These are phyloP conservation scores for Lasiosphaeriaceae sp. DNA, from an alignment of 495 filamentous ascomycete species.

Conservation along the genomic window DNA sequence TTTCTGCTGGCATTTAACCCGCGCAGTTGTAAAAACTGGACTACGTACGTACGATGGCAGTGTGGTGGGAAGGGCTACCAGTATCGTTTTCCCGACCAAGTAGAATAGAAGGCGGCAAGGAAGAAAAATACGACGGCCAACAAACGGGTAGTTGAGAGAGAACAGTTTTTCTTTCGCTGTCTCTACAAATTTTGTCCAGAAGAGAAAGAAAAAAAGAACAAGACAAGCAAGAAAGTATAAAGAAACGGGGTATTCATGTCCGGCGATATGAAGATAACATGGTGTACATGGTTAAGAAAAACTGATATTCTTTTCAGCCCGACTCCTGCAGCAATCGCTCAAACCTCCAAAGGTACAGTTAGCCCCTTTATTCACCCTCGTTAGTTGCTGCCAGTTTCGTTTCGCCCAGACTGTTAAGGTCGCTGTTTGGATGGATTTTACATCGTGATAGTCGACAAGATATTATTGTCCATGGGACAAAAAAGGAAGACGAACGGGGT, in stretches of 20 bases:
- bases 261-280: conserved; percentile 18
- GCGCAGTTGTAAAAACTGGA: not conserved
- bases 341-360: not conserved
- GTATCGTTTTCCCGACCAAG: not conserved
- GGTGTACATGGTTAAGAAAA: conserved; percentile 17
- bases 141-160: not conserved
- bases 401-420: not conserved
- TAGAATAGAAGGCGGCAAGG: not conserved
- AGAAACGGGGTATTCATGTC: conserved; percentile 21
- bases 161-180: not conserved
- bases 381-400: too few relatives aligned
- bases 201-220: conserved; percentile 5
- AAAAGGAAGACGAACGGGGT: conserved; percentile 13
- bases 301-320: conserved; percentile 1
- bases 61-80: not conserved
- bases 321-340: conserved; percentile 4
- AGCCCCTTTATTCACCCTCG: not conserved
- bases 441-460: not conserved
- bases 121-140: not conserved
- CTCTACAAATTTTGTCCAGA: conserved; percentile 9
- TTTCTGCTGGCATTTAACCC: not conserved
- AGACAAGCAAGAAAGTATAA: not conserved
- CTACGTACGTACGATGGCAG: not conserved
- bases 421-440: not conserved
- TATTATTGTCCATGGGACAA: not conserved